phyloP scores from a whole-genome alignment of 2,329 filamentous ascomycete species.

The Incumbomyces delicatus region DNA sequence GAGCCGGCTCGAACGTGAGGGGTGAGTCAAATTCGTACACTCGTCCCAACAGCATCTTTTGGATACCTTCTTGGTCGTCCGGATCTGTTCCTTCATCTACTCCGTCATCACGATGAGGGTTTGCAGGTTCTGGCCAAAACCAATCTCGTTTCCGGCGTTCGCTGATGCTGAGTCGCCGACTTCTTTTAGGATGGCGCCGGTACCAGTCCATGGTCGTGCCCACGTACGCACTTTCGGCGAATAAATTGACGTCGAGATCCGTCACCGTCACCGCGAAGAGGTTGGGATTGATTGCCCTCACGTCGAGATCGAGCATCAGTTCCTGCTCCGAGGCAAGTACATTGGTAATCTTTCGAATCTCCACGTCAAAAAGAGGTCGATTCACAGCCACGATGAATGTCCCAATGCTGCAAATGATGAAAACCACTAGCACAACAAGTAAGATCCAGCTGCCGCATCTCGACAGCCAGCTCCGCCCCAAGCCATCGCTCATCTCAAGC shows the following conservation, averaged over 20 bases:
- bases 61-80: conserved; percentile 52
- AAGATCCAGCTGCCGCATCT: conserved; percentile 80
- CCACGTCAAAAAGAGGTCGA: conserved; percentile 70
- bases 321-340: conserved; percentile 91
- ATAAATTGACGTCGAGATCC: conserved; percentile 81
- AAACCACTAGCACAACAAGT: conserved; percentile 67
- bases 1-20: conserved; percentile 79
- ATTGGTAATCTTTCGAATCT: conserved; percentile 72
- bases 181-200: background rate
- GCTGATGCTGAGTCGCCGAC: conserved; percentile 10
- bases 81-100: conserved; percentile 52
- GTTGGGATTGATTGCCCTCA: conserved; percentile 85
- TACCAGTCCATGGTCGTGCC: conserved; percentile 36
- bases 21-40: conserved; percentile 81
- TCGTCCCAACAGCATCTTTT: conserved; percentile 85
- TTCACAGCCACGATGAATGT: conserved; percentile 88
- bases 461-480: conserved; percentile 54
- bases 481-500: conserved; percentile 63
- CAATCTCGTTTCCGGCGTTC: conserved; percentile 13
- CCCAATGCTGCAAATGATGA: conserved; percentile 75
- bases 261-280: conserved; percentile 78
- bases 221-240: conserved; percentile 85
- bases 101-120: conserved; percentile 21
- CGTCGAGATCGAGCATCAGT: conserved; percentile 83
- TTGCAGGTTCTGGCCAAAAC: conserved; percentile 13